Conservation (phyloP, 1,284 basidiomycete genomes). For the Cryptococcus amylolentus region DNA sequence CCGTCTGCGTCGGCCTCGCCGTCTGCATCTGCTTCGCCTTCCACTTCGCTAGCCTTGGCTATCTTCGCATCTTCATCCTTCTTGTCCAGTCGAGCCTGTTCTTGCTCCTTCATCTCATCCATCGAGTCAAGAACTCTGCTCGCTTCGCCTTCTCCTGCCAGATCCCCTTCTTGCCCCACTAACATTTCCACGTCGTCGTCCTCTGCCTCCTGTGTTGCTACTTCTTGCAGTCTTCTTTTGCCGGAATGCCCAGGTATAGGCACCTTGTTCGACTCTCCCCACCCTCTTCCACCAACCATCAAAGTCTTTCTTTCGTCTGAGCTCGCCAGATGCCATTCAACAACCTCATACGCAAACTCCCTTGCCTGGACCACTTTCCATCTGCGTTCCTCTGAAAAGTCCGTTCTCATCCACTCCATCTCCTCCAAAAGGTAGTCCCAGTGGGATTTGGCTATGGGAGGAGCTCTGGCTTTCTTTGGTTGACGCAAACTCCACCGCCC, state of each 20-base stretch:
- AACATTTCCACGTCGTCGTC: slow-evolving; percentile 46
- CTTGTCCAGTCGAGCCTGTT: not conserved
- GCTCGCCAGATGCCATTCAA: slow-evolving; percentile 79
- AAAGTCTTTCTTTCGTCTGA: slow-evolving; percentile 63
- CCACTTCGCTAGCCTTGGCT: slow-evolving; percentile 29
- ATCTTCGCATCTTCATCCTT: slow-evolving; percentile 7
- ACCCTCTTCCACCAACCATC: slow-evolving; percentile 54
- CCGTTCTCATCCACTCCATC: slow-evolving; percentile 97
- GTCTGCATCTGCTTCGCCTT: slow-evolving; percentile 38
- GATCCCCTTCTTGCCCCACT: slow-evolving; percentile 26
- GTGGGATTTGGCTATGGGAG: slow-evolving; percentile 76
- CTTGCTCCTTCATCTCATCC: slow-evolving; percentile 19
- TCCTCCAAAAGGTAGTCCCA: slow-evolving; percentile 97
- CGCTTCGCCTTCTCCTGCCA: slow-evolving; percentile 16
- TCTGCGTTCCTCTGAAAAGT: slow-evolving; percentile 87
- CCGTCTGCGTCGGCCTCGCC: slow-evolving; percentile 35
- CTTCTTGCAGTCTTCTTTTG: not conserved
- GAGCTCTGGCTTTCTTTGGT: slow-evolving; percentile 87
- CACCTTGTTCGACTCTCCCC: slow-evolving; percentile 31
- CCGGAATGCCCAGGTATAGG: slow-evolving; percentile 29
- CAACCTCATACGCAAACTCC: slow-evolving; percentile 75
- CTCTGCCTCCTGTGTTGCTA: slow-evolving; percentile 17
- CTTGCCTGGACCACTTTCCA: slow-evolving; percentile 90
- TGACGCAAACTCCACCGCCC: slow-evolving; percentile 91
- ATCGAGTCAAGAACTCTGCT: slow-evolving; percentile 38